These are phyloP conservation scores for Boletus sp. DNA, from an alignment of 768 basidiomycete genomes.

Conservation along the genomic window DNA sequence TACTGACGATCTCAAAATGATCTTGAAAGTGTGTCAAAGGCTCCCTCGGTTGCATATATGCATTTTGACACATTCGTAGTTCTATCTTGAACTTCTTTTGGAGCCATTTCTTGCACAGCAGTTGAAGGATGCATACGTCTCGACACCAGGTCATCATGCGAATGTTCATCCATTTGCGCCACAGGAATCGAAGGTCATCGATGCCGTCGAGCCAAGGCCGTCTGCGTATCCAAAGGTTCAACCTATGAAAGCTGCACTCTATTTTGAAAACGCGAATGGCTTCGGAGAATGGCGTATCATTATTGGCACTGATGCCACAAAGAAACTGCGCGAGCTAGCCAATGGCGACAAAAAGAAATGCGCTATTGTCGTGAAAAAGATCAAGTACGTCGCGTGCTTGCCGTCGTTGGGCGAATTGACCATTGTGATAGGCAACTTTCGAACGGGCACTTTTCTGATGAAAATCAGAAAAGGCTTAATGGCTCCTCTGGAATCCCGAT, in stretches of 20 bases:
- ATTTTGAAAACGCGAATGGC: conserved; percentile 56
- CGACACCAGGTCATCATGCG: background rate
- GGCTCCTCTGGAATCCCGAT: conserved; percentile 51
- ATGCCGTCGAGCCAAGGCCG: conserved; percentile 11
- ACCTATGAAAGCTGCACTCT: conserved; percentile 58
- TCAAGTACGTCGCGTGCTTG: conserved; percentile 44
- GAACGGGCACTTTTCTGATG: conserved; percentile 63
- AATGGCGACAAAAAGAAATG: conserved; percentile 47
- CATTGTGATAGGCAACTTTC: conserved; percentile 55
- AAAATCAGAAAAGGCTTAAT: conserved; percentile 63
- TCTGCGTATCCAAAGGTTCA: conserved; percentile 47
- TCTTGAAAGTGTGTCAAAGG: conserved; percentile 28
- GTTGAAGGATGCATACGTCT: conserved; percentile 11
- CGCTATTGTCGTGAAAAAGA: conserved; percentile 62
- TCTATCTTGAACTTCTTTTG: conserved; percentile 24
- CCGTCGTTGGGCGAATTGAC: background rate
- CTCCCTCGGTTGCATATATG: too few species aligned
- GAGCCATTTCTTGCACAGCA: conserved; percentile 12
- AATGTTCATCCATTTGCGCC: background rate
- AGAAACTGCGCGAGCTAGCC: conserved; percentile 47
- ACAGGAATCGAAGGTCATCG: background rate
- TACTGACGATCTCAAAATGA: conserved; percentile 22
- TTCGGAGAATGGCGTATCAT: conserved; percentile 67
- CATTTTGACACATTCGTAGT: conserved; percentile 16
- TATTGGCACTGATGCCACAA: conserved; percentile 50